Evolutionary conservation across 2,329 filamentous ascomycete genomes (phyloP), one percentile per base, ranked within the genome.

Genomic region (Penicillium sp.): DNA sequence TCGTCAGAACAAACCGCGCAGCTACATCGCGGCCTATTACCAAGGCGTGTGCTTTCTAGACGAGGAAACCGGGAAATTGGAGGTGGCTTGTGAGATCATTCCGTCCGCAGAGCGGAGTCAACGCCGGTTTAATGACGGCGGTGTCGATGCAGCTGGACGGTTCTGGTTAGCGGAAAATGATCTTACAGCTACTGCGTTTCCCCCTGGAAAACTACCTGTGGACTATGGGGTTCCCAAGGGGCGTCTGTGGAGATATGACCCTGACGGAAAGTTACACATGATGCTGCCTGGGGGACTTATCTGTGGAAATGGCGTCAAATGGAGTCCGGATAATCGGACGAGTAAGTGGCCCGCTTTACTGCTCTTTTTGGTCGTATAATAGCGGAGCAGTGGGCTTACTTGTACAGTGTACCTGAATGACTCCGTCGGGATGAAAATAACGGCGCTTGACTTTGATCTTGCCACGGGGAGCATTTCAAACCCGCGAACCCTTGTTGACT

Each of bases 1-100:
- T 61, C 68, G 73, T 24, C 62, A 65, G 44, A 58, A 65, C 37
- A 61, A 65, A n/a, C 66, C 71, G 4, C 69, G 72, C 3, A 74
- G 72, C 52, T 76, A 76, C 55, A 73, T 76, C 54, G 73, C 68
- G 39, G 74, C 73, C n/a, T 76, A 76, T 51, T 74, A 73, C 60
- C 68, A 71, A 52, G 74, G 73, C 3, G 67, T 76, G 13, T 74
- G 71, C 11, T 72, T 74, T 33, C 22, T 76, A 19, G 74, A 76
- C 57, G 73, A 76, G 58, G 61, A 59, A 31, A 75, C 68, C 4
- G 73, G 74, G 2, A 67, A 69, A 33, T 56, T 76, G 33, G 68
- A 75, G 21, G 63, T 76, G 5, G 54, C 74, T 47, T 71, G 70
- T 55, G 73, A 76, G 56, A 75, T 76, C 42, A 75, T 76, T 47